Conservation (phyloP, 768 basidiomycete species). For the Hysterangium stoloniferum region DNA sequence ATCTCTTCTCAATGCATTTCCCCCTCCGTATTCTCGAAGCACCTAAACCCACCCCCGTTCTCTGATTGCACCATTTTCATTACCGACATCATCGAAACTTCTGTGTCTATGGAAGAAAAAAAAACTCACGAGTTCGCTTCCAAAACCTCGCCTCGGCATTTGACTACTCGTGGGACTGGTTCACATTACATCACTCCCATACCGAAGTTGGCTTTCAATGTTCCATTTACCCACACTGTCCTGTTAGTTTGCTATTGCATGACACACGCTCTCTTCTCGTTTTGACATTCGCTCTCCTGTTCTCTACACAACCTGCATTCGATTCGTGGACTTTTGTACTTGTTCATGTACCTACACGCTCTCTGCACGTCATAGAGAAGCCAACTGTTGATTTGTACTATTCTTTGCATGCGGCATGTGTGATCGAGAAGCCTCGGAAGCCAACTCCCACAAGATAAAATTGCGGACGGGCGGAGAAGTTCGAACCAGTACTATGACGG, state of each 20-base stretch:
- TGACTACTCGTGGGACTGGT: not conserved
- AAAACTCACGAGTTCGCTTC: conserved; percentile 5
- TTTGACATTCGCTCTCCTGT: not conserved
- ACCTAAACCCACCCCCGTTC: not conserved
- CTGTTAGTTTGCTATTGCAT: not conserved
- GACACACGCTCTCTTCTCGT: not conserved
- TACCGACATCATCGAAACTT: not conserved
- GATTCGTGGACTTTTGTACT: conserved; percentile 7
- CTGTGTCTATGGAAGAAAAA: not conserved
- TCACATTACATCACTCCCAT: not conserved
- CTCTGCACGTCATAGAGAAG: conserved; percentile 5
- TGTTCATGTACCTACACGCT: not conserved
- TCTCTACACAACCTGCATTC: conserved; percentile 4
- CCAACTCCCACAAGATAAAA: no score
- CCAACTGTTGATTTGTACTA: no score
- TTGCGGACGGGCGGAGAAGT: no score
- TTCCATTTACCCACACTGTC: not conserved
- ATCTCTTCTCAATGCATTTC: not conserved
- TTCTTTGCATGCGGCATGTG: no score
- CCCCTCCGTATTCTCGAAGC: not conserved
- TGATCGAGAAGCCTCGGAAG: no score
- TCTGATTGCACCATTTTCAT: not conserved
- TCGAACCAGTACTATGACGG: no score
- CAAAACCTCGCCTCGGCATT: not conserved
- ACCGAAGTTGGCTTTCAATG: no score